A percentile compares a stretch with the other conserved stretches of the same genome.
Conservation (phyloP, 2,329 filamentous ascomycete species). For the Fusarium falciforme region DNA sequence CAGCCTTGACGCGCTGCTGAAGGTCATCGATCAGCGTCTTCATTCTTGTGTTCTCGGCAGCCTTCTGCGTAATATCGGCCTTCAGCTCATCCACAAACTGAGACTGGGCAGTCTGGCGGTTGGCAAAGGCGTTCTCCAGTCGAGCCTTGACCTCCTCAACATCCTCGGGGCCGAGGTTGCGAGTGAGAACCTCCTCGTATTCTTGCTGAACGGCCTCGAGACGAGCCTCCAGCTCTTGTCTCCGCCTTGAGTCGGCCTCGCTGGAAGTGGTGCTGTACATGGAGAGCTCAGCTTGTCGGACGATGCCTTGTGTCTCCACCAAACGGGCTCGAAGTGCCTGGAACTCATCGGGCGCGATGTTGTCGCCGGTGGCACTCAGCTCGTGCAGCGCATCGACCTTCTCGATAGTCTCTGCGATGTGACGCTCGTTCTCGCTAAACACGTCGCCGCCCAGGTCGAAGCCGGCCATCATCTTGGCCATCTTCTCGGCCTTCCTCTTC, state of each 20-base stretch:
- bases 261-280: constrained; percentile 76
- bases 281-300: constrained; percentile 91
- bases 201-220: constrained; percentile 81
- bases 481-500: constrained; percentile 98
- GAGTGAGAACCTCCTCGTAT: constrained; percentile 84
- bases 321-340: constrained; percentile 81
- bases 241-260: constrained; percentile 74
- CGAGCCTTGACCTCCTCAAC: constrained; percentile 85
- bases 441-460: constrained; percentile 94
- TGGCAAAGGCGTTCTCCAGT: constrained; percentile 80
- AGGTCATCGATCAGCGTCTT: constrained; percentile 84
- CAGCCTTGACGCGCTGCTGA: constrained; percentile 77
- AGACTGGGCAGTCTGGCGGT: constrained; percentile 78
- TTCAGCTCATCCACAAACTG: constrained; percentile 82
- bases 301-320: constrained; percentile 89
- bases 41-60: constrained; percentile 84
- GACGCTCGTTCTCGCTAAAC: constrained; percentile 92
- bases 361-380: constrained; percentile 80
- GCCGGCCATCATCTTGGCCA: constrained; percentile 99
- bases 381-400: constrained; percentile 84
- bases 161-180: constrained; percentile 82
- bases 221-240: constrained; percentile 81
- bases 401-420: constrained; percentile 85
- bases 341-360: constrained; percentile 84
- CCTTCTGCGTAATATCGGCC: constrained; percentile 79